Conservation (phyloP, 176 grass and related monocot genomes). For the Rhipidocladum racemiflorum region DNA sequence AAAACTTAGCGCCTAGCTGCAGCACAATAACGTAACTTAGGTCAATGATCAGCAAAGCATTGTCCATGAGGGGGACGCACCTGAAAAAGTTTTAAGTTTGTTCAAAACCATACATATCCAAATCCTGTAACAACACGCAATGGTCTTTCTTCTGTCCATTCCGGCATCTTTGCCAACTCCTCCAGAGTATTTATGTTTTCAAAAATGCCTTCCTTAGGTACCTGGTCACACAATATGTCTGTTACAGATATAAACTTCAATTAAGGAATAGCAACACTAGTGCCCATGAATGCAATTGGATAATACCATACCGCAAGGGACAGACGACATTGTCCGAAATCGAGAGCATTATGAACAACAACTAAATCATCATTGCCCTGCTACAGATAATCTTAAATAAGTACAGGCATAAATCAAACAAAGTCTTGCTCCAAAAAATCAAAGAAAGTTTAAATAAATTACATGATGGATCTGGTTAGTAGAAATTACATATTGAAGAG, state of each 20-base stretch:
- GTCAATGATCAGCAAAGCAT: slow-evolving; percentile 27
- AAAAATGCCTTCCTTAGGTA: slow-evolving; percentile 90
- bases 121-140: slow-evolving; percentile 88
- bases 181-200: slow-evolving; percentile 75
- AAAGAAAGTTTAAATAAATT: background rate
- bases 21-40: slow-evolving; percentile 31
- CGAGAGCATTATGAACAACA: slow-evolving; percentile 87
- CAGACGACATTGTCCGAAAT: slow-evolving; percentile 74
- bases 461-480: background rate
- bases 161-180: slow-evolving; percentile 77
- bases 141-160: slow-evolving; percentile 82
- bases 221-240: slow-evolving; percentile 45
- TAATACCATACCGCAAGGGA: slow-evolving; percentile 73
- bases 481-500: background rate
- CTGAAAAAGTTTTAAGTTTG: slow-evolving; percentile 31
- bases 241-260: slow-evolving; percentile 27
- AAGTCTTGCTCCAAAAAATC: background rate
- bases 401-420: background rate
- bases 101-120: slow-evolving; percentile 60
- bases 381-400: slow-evolving; percentile 20
- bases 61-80: background rate
- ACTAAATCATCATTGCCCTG: slow-evolving; percentile 86
- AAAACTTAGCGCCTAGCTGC: slow-evolving; percentile 78
- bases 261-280: slow-evolving; percentile 11
- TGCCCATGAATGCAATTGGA: slow-evolving; percentile 12